Percentiles rank a stretch among this genome's conserved stretches.
Evolutionary conservation across 495 filamentous ascomycete genomes (phyloP).

Genomic region (Neurospora tetrasperma): DNA sequence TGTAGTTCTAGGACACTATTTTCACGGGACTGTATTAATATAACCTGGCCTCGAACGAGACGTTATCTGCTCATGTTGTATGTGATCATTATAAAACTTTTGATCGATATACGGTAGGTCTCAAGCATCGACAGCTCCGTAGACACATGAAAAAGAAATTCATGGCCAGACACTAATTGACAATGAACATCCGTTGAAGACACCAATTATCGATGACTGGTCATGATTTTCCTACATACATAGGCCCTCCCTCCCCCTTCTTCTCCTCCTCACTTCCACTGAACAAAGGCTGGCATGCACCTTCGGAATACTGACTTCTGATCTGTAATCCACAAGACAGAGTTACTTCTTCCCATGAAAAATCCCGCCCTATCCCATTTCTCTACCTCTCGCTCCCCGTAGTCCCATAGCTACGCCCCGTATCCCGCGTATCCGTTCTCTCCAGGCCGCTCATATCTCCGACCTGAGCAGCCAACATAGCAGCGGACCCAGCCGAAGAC

Average conservation of each 20-base stretch:
- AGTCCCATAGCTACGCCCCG: not conserved
- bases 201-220: not conserved
- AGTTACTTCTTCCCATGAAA: not conserved
- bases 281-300: not conserved
- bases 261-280: too few relatives aligned
- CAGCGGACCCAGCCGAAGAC: not conserved
- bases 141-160: not conserved
- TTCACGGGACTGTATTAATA: not conserved
- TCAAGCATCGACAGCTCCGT: not conserved
- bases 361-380: not conserved
- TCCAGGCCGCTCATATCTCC: slow-evolving; percentile 3
- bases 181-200: not conserved
- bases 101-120: not conserved
- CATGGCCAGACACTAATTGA: not conserved
- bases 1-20: not conserved
- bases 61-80: not conserved
- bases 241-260: too few relatives aligned
- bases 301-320: not conserved
- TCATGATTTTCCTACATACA: not conserved
- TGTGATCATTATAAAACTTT: not conserved
- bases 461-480: not conserved
- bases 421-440: slow-evolving; percentile 17
- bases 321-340: not conserved
- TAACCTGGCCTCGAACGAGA: not conserved
- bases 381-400: not conserved